phyloP scores from a whole-genome alignment of 176 grass and related monocot species.

The Juncus inflexus region DNA sequence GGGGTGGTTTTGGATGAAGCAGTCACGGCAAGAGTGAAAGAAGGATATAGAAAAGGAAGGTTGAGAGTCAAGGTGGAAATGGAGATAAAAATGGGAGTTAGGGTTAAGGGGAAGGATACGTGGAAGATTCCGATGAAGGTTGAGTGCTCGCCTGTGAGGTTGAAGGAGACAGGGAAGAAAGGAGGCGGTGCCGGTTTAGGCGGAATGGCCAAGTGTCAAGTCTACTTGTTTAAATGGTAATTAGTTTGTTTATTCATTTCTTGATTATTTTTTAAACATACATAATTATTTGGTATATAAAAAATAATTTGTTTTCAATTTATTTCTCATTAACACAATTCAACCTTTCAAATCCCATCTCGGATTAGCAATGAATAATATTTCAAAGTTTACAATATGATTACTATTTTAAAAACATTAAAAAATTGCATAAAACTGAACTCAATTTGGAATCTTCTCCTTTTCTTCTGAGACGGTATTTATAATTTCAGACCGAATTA shows the following conservation, averaged over 20 bases:
- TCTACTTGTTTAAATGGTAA: conserved; percentile 82
- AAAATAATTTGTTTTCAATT: conserved; percentile 41
- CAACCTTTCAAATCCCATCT: too few relatives aligned
- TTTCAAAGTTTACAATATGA: too few relatives aligned
- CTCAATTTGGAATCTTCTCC: too few relatives aligned
- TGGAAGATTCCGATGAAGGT: conserved; percentile 61
- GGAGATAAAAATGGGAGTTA: conserved; percentile 48
- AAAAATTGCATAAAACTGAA: too few relatives aligned
- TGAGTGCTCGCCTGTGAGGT: conserved; percentile 45
- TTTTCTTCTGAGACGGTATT: too few relatives aligned
- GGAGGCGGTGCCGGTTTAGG: not conserved
- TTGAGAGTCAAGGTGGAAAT: conserved; percentile 57
- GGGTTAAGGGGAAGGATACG: conserved; percentile 31
- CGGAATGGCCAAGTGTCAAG: conserved; percentile 56
- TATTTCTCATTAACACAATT: conserved; percentile 37
- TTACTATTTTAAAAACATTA: too few relatives aligned
- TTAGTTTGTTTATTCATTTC: not conserved
- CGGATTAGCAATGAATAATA: too few relatives aligned
- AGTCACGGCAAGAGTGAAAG: conserved; percentile 49
- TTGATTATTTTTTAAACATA: too few relatives aligned
- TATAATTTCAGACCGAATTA: too few relatives aligned
- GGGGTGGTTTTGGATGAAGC: conserved; percentile 74
- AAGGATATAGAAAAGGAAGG: conserved; percentile 34
- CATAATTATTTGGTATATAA: not conserved
- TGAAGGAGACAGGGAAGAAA: conserved; percentile 26